Evolutionary conservation across 2,329 filamentous ascomycete genomes (phyloP).

Genomic region (Aspergillus sp.): DNA sequence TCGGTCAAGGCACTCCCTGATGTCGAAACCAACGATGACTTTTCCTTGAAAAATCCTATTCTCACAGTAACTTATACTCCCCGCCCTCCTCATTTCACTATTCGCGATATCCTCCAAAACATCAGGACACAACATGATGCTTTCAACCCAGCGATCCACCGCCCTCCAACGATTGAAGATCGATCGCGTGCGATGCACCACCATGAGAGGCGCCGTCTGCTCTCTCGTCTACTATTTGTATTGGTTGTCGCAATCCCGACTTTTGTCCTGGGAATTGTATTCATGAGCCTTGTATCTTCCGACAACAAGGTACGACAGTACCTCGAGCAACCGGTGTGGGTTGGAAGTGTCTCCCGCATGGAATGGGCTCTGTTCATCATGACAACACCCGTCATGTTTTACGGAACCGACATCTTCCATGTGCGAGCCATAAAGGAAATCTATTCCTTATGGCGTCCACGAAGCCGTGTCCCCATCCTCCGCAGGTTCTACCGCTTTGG

Average conservation of each 20-base stretch:
- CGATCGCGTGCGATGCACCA: conserved; percentile 70
- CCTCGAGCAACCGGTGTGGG: conserved; percentile 68
- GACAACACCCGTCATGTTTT: conserved; percentile 83
- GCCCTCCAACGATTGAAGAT: conserved; percentile 80
- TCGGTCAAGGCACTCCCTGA: conserved; percentile 49
- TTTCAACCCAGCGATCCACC: conserved; percentile 69
- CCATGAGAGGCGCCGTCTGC: conserved; percentile 66
- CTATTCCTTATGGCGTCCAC: conserved; percentile 70
- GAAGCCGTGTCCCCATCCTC: conserved; percentile 69
- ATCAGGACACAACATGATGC: conserved; percentile 66
- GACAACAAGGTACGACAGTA: conserved; percentile 60
- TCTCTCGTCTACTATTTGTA: conserved; percentile 70
- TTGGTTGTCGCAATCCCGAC: conserved; percentile 72
- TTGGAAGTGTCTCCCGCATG: conserved; percentile 68
- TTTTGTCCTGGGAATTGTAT: conserved; percentile 83
- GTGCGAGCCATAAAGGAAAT: conserved; percentile 75
- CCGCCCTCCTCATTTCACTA: conserved; percentile 65
- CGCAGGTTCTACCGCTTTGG: conserved; percentile 87
- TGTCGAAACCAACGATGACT: conserved; percentile 38
- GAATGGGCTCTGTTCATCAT: conserved; percentile 79
- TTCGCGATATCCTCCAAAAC: conserved; percentile 68
- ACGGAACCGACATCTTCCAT: conserved; percentile 84
- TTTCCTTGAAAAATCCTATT: conserved; percentile 63
- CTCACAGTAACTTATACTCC: conserved; percentile 71
- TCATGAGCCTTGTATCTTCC: conserved; percentile 75